A percentile compares a stretch with the other conserved stretches of the same genome.
phyloP scores from a whole-genome alignment of 257 asterid genomes.

The Solanum raphanifolium region DNA sequence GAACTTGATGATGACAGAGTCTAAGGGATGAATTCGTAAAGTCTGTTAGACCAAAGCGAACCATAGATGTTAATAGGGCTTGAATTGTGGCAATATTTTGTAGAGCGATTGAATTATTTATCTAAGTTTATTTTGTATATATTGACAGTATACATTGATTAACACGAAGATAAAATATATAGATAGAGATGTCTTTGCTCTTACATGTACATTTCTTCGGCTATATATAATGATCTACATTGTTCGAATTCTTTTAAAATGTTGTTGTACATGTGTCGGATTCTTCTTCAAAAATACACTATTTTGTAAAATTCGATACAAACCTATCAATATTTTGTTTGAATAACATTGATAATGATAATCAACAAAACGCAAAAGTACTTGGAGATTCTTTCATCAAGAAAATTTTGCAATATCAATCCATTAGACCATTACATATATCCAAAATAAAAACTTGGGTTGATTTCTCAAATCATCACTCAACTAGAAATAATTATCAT shows the following conservation, averaged over 20 bases:
- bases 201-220: background rate
- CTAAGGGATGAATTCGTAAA: background rate
- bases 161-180: background rate
- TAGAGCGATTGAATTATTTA: background rate
- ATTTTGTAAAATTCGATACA: background rate
- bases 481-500: too few species aligned
- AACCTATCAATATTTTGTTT: background rate
- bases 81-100: background rate
- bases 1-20: background rate
- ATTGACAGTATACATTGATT: background rate
- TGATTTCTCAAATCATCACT: background rate
- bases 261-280: background rate
- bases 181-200: background rate
- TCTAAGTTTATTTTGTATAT: background rate
- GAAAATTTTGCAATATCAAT: background rate
- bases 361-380: background rate
- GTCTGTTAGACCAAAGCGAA: background rate
- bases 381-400: background rate
- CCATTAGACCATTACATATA: background rate
- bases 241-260: background rate
- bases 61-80: background rate
- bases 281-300: background rate
- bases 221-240: background rate
- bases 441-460: background rate
- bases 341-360: background rate